A percentile compares a stretch with the other conserved stretches of the same genome.
Evolutionary conservation across 2,329 filamentous ascomycete species (phyloP).

Genomic region (Phyllachora maydis): DNA sequence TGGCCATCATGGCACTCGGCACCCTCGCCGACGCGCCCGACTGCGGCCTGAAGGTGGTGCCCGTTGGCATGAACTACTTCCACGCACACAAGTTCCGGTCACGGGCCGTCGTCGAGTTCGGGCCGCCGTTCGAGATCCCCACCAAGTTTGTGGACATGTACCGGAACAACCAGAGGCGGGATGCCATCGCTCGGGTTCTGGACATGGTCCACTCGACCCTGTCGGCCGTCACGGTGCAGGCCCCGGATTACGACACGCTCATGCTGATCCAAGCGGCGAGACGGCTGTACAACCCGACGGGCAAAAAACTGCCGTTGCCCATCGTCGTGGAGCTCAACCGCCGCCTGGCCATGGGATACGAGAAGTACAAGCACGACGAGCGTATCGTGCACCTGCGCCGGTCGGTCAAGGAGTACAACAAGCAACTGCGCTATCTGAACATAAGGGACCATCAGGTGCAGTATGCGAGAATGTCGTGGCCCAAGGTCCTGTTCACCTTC

Average conservation of each 20-base stretch:
- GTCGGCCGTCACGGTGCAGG: slow-evolving; percentile 74
- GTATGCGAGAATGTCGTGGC: slow-evolving; percentile 66
- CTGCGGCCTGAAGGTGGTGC: slow-evolving; percentile 83
- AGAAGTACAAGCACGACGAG: slow-evolving; percentile 77
- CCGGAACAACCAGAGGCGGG: slow-evolving; percentile 60
- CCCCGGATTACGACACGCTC: slow-evolving; percentile 85
- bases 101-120: slow-evolving; percentile 88
- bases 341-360: slow-evolving; percentile 76
- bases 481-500: slow-evolving; percentile 55
- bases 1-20: slow-evolving; percentile 93
- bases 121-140: slow-evolving; percentile 70
- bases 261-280: slow-evolving; percentile 94
- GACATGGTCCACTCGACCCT: slow-evolving; percentile 75
- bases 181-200: slow-evolving; percentile 69
- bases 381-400: slow-evolving; percentile 58
- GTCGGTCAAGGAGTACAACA: slow-evolving; percentile 70
- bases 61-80: slow-evolving; percentile 98
- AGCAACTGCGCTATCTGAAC: slow-evolving; percentile 64
- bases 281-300: slow-evolving; percentile 81
- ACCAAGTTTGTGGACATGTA: slow-evolving; percentile 70
- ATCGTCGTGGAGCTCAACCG: slow-evolving; percentile 90
- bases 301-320: slow-evolving; percentile 80
- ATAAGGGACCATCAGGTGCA: slow-evolving; percentile 88
- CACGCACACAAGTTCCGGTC: slow-evolving; percentile 97
- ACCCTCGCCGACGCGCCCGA: slow-evolving; percentile 69